Base-by-base conservation (phyloP, 768 basidiomycete species). In the Leccinellum rugosiceps region DNA sequence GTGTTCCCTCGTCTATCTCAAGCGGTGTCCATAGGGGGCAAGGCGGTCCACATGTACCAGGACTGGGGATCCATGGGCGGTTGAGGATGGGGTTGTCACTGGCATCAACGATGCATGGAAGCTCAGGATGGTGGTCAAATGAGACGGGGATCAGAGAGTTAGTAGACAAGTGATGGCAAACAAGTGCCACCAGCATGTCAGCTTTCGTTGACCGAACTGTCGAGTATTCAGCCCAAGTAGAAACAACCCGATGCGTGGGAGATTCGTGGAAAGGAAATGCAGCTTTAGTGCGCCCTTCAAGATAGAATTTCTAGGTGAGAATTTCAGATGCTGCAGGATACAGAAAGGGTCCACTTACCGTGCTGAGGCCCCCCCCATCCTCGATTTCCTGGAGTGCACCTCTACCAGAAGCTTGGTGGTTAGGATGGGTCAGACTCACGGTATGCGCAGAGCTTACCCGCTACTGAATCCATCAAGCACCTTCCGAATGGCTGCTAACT, bases 241-340 rank as follows among this genome's bases (percentile, higher is more conserved):
- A 6, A 11, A 58, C 38, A 14, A 58, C 38, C 4, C 6, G 30
- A 49, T 58, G 53, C 6, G 46, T 11, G 1, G 57, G 57, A 21
- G 57, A 53, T 15, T 53, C 28, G 3, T 53, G 47, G 9, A 58
- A 58, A 11, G 57, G 57, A 28, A 53, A 58, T 25, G 52, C 46
- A 14, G 52, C 57, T 17, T 58, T 49, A 6, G 51, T 58, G 13
- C 46, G n/a, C 1, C 52, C 57, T 53, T 58, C 57, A 17, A 58
- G 47, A 43, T 58, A 53, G 7, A 58, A 58, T 58, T 58, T 58
- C 57, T 58, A 6, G 15, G 28, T 5, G 23, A 23, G 30, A 23
- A 31, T 23, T n/a, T 53, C 43, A 31, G 32, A 19, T 8, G 21
- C 14, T 32, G 9, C 4, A 15, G 9, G 3, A 21, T 35, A 23